Base-by-base conservation (phyloP, 768 basidiomycete genomes). In the Phylloporus sp. region DNA sequence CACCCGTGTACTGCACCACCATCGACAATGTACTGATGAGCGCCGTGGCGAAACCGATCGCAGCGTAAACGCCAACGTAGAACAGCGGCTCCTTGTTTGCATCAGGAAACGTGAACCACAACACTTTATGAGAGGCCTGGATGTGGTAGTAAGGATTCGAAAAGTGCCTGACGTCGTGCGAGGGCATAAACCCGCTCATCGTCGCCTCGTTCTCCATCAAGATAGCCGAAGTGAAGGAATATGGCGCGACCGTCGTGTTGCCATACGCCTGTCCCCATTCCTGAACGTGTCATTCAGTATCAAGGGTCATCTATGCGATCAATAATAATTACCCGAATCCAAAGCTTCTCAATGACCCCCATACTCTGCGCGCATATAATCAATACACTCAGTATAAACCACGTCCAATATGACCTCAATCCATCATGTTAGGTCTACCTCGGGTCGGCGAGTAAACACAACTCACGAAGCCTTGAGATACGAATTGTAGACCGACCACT, bases 401-500 rank as follows among this genome's bases (percentile, higher is more conserved):
- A 69, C 9, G 67, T 69, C 64, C 68, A 59, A 52, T 70, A 69
- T 20, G 67, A 69, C 22, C 67, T 68, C n/a, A 38, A 5, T 0
- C 10, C 28, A 47, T 46, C 11, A 8, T 41, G 13, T n/a, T n/a
- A 1, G 12, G 11, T 40, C 18, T 4, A 18, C 20, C 32, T 18
- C 5, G 18, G 4, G 32, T 31, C 29, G 28, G 41, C 2, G 1
- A 4, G 8, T 23, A 57, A 18, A 29, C 20, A 44, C 1, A 2
- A 59, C 68, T 49, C 27, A 87, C 84, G 86, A 85, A 16, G 83
- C 86, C 64, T 81, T 76, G 52, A 92, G 63, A 60, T 94, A 90
- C 6, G 79, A 73, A 12, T 81, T 78, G 52, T 85, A 85, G 28
- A 85, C 76, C 2, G 71, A 68, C 86, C 88, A 91, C 61, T 89